phyloP scores from a whole-genome alignment of 2,329 filamentous ascomycete species.

The Fusarium setosum region DNA sequence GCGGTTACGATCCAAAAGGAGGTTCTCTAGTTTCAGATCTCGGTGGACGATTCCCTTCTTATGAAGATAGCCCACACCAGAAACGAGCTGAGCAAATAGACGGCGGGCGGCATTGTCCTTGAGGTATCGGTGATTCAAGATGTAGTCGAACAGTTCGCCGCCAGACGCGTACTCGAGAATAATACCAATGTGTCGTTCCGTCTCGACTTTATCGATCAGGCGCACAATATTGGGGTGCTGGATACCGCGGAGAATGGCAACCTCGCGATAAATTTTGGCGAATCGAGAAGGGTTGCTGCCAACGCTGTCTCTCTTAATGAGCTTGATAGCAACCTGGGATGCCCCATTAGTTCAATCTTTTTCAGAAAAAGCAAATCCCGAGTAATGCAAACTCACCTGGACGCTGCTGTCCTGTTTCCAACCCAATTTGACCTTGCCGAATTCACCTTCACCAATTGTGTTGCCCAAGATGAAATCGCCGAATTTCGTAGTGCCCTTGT shows the following conservation, averaged over 20 bases:
- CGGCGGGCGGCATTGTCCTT: conserved; percentile 93
- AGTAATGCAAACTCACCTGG: conserved; percentile 62
- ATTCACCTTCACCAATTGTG: conserved; percentile 96
- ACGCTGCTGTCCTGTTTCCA: conserved; percentile 97
- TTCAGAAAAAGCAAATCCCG: neutral
- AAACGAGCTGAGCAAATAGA: conserved; percentile 94
- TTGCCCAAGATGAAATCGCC: conserved; percentile 96
- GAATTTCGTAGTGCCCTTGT: conserved; percentile 83
- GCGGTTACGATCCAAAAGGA: conserved; percentile 92
- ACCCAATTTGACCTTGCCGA: conserved; percentile 97
- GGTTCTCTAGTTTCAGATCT: conserved; percentile 95
- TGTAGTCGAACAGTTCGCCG: conserved; percentile 98
- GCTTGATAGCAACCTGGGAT: conserved; percentile 89
- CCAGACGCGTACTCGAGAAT: conserved; percentile 98
- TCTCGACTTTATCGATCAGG: conserved; percentile 98
- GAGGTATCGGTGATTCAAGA: conserved; percentile 94
- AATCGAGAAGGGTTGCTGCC: conserved; percentile 89
- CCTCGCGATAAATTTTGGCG: conserved; percentile 97
- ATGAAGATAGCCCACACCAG: conserved; percentile 96
- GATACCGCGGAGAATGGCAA: conserved; percentile 86
- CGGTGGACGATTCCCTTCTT: conserved; percentile 99
- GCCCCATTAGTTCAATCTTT: conserved; percentile 21
- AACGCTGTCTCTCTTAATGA: conserved; percentile 92
- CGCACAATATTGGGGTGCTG: conserved; percentile 97
- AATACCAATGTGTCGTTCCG: conserved; percentile 96